phyloP scores from a whole-genome alignment of 495 filamentous ascomycete species.

The Margaritispora aquatica region DNA sequence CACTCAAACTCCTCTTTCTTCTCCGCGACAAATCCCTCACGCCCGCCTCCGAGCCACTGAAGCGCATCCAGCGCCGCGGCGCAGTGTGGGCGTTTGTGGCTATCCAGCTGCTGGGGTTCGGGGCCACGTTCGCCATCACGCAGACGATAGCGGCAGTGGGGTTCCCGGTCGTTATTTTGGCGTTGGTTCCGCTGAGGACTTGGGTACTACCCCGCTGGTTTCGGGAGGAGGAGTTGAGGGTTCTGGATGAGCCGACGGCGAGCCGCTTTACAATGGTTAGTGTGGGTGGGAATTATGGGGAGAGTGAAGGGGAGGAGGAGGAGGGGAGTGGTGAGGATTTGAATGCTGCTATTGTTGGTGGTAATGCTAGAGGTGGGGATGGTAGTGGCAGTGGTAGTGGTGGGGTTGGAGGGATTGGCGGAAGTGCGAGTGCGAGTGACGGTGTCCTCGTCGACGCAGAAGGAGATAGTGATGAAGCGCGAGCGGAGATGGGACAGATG shows the following conservation, averaged over 20 bases:
- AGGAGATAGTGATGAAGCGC: slow-evolving; percentile 26
- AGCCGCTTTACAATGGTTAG: slow-evolving; percentile 83
- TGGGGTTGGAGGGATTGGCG: slow-evolving; percentile 2
- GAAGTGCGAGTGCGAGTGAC: slow-evolving; percentile 1
- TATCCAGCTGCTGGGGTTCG: slow-evolving; percentile 76
- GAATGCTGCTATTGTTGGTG: no score
- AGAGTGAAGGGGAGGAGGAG: slow-evolving; percentile 23
- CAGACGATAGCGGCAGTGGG: slow-evolving; percentile 93
- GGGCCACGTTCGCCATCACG: slow-evolving; percentile 86
- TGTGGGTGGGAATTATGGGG: slow-evolving; percentile 64
- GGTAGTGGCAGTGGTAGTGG: slow-evolving; percentile 9
- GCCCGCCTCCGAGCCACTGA: slow-evolving; percentile 58
- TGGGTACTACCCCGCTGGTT: slow-evolving; percentile 70
- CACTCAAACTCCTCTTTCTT: slow-evolving; percentile 72
- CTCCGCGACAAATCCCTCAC: slow-evolving; percentile 61
- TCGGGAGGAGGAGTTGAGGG: slow-evolving; percentile 54
- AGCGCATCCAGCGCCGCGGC: slow-evolving; percentile 46
- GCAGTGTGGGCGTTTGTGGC: slow-evolving; percentile 73
- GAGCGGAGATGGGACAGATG: slow-evolving; percentile 29
- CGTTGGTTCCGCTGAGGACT: slow-evolving; percentile 71
- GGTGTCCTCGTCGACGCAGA: slow-evolving; percentile 1
- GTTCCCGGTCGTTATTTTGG: slow-evolving; percentile 81
- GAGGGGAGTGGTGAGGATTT: slow-evolving; percentile 7
- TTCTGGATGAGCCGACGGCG: slow-evolving; percentile 76
- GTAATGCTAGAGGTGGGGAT: slow-evolving; percentile 5